Evolutionary conservation across 2,329 filamentous ascomycete species (phyloP), one percentile per base, ranked within the genome.

Genomic region (Thielaviopsis ethacetica): DNA sequence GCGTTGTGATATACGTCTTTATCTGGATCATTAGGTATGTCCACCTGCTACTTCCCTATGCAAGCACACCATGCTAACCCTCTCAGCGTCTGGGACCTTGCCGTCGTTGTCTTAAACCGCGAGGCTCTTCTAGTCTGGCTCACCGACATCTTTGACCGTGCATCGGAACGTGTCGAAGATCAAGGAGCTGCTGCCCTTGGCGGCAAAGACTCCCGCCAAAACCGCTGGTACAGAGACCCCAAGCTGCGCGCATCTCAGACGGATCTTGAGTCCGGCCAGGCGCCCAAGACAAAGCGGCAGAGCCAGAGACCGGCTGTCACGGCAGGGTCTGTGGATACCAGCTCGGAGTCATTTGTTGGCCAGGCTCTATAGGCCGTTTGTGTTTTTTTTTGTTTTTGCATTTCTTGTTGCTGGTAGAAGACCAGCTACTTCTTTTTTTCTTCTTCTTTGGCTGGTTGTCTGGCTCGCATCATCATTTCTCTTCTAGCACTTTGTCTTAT

Each of bases 1-100:
- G 67, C 9, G 65, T 65, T 9, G 62, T 71, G 53, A 67, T 71
- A 7, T 68, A 73, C 60, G 62, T 68, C 54, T 68, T 73, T 55
- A 63, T 74, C 21, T 72, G 70, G 66, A 62, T 67, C 24, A 65
- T 69, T 56, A 66, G 69, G 68, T 69, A 65, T 64, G 68, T 64
- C 38, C 24, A 1, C n/a, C 22, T 49, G 27, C 27, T 50, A 10
- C 13, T 15, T 2, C 38, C 21, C 6, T 54, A 5, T 34, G 44
- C 27, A 56, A 61, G 7, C 10, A 12, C 10, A 55, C 52, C 44
- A 2, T n/a, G 15, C 15, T 13, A 21, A 27, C 12, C 34, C 26
- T 7, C 57, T 3, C 47, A 63, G 62, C 38, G 54, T 62, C 54
- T 63, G 62, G 62, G 55, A 63, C 26, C 34, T 63, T 13, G 59